These are phyloP conservation scores for Candida morakotiae DNA, from an alignment of 805 yeast genomes.

Conservation along the genomic window DNA sequence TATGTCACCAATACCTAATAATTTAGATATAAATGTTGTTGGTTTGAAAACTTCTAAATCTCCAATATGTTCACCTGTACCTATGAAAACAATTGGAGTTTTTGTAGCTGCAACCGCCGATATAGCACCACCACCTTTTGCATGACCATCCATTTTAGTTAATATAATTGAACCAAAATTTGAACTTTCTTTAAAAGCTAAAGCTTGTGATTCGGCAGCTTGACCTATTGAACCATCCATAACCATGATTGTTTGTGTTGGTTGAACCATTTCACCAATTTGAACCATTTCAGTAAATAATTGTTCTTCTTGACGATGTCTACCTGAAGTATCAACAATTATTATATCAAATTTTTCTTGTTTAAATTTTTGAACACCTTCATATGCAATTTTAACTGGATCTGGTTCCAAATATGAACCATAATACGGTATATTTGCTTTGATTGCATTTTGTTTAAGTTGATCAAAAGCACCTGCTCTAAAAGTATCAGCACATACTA, in stretches of 20 bases:
- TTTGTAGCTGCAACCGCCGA: slow-evolving; percentile 97
- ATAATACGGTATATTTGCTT: slow-evolving; percentile 89
- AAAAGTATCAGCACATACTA: slow-evolving; percentile 98
- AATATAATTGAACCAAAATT: slow-evolving; percentile 92
- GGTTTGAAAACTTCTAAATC: slow-evolving; percentile 93
- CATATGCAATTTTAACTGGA: slow-evolving; percentile 86
- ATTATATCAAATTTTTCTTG: slow-evolving; percentile 89
- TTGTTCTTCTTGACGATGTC: slow-evolving; percentile 93
- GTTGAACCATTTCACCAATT: slow-evolving; percentile 80
- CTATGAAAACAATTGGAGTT: slow-evolving; percentile 92
- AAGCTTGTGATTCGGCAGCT: slow-evolving; percentile 93
- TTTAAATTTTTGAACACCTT: slow-evolving; percentile 89
- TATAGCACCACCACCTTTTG: slow-evolving; percentile 99
- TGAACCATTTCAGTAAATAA: slow-evolving; percentile 93
- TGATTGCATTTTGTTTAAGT: slow-evolving; percentile 93
- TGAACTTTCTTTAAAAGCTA: slow-evolving; percentile 88
- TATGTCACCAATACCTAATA: slow-evolving; percentile 92
- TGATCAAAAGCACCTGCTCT: slow-evolving; percentile 99
- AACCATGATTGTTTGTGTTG: slow-evolving; percentile 97
- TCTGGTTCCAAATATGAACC: slow-evolving; percentile 96
- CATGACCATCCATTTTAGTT: slow-evolving; percentile 98
- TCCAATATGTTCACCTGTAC: slow-evolving; percentile 96
- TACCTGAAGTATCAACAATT: slow-evolving; percentile 96
- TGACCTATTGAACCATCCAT: slow-evolving; percentile 97
- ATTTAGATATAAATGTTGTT: slow-evolving; percentile 80